Evolutionary conservation across 352 stramenopile genomes (phyloP), one percentile per base, ranked within the genome.

Genomic region (Thraustochytrium sp.): DNA sequence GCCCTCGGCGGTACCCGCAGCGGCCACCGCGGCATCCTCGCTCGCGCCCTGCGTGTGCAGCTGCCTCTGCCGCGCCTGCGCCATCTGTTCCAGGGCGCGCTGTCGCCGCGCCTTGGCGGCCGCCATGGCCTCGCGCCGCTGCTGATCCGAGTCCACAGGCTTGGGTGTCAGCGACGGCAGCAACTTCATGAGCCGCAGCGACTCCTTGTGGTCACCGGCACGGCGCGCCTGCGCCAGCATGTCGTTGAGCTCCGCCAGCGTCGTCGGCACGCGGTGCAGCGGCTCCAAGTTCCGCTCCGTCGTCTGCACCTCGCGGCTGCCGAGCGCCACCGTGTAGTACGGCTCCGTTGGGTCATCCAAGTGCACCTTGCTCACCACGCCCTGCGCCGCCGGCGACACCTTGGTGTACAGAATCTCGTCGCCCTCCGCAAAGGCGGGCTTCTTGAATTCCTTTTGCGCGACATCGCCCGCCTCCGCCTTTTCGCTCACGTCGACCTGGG

Each of bases 331-430:
- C 9, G 68, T 80, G 26, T 80, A 80, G 68, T 80, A 80, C 26
- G 53, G 68, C 34, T 61, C 68, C n/a, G 36, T 48, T 4, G 68
- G 68, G 49, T 80, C 68, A 34, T 80, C 68, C 48, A 42, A 26
- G 31, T 80, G 68, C 3, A 80, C 68, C 31, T 42, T 51, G n/a
- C 46, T 61, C 29, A 80, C 68, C 18, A 80, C 49, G 42, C 68
- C 68, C 11, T 42, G 13, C 21, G 31, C 21, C 18, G 5, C 0
- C 23, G 13, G 13, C 5, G 18, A 5, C 18, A 21, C 21, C 44
- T 80, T 80, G 36, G 18, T 80, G 49, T 80, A 80, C 31, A 80
- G 21, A 48, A 80, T 80, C 68, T 80, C 48, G 23, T 80, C 68
- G 42, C 46, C 68, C 31, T 80, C 68, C 9, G 21, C 18, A 26